Evolutionary conservation across 2,329 filamentous ascomycete genomes (phyloP), one percentile per base, ranked within the genome.

Genomic region (Hypoxylon rubiginosum): DNA sequence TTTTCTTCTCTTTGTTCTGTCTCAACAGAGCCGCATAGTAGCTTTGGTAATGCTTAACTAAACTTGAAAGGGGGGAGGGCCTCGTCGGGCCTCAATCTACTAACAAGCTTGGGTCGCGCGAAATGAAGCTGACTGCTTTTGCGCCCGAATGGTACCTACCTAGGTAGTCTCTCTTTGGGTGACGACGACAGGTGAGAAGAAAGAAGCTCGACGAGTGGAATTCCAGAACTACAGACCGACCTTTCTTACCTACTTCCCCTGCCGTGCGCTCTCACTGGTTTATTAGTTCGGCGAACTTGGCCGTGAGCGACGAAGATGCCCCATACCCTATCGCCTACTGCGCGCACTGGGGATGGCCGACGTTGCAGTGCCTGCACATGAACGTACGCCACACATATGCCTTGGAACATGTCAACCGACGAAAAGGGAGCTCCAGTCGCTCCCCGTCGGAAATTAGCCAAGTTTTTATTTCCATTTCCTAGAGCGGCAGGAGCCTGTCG

Each of bases 401-500:
- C 19, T 54, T 45, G 36, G 43, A 39, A 41, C 17, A 6, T 28
- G 13, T 41, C 43, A 30, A 24, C 48, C 34, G 41, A 36, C 55
- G 56, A 48, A 58, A 48, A 53, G 32, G 41, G 51, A 53, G 59
- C 34, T 28, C 57, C 60, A 58, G 61, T 43, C 21, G 21, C 21
- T 46, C 54, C 49, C 57, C 67, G 49, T 66, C 59, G 66, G 62
- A 63, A 41, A 66, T 66, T 57, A 63, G 6, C n/a, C 39, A 58
- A 21, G 24, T 41, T 30, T n/a, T 45, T 5, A 43, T 57, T 51
- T 48, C 46, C 24, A 49, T 13, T 30, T 28, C 45, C 26, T 30
- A 30, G 46, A 50, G 24, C 7, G 26, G 46, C 46, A 50, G 26
- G 46, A 50, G 46, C 24, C 24, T 50, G 15, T 48, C 2, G n/a